A percentile compares a stretch with the other conserved stretches of the same genome.
Evolutionary conservation across 768 basidiomycete species (phyloP).

Genomic region (Filobasidium wieringae): DNA sequence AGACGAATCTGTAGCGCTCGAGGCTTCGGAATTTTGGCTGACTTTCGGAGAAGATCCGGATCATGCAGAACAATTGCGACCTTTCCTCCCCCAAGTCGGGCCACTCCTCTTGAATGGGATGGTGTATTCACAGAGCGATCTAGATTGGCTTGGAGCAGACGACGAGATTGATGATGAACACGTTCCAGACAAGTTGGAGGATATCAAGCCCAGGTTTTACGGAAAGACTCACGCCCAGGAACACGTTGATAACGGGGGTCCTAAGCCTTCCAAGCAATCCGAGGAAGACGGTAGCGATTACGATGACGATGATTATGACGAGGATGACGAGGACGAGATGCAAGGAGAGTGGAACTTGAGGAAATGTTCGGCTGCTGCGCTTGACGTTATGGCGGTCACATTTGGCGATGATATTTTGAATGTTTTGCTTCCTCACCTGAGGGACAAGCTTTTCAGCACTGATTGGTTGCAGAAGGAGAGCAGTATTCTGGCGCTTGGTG

Average conservation of each 20-base stretch:
- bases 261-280: slow-evolving; percentile 51
- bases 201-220: slow-evolving; percentile 94
- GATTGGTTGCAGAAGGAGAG: slow-evolving; percentile 95
- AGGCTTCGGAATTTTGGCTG: slow-evolving; percentile 99
- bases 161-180: slow-evolving; percentile 67
- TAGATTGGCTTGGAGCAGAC: slow-evolving; percentile 87
- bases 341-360: slow-evolving; percentile 97
- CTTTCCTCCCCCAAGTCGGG: slow-evolving; percentile 78
- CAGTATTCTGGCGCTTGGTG: slow-evolving; percentile 87
- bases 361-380: slow-evolving; percentile 93
- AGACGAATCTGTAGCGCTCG: slow-evolving; percentile 85
- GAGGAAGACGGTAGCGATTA: slow-evolving; percentile 56
- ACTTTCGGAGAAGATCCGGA: slow-evolving; percentile 95
- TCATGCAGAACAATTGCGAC: slow-evolving; percentile 67
- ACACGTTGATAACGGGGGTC: slow-evolving; percentile 40
- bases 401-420: slow-evolving; percentile 82
- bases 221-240: slow-evolving; percentile 78
- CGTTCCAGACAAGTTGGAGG: slow-evolving; percentile 84
- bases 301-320: slow-evolving; percentile 73
- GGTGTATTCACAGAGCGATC: slow-evolving; percentile 90
- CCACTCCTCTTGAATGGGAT: slow-evolving; percentile 94
- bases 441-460: slow-evolving; percentile 80
- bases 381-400: slow-evolving; percentile 90
- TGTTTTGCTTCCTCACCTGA: slow-evolving; percentile 74
- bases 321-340: slow-evolving; percentile 90